Evolutionary conservation across 1,139 yeast genomes (phyloP).

Genomic region (Meyerozyma athensensis): DNA sequence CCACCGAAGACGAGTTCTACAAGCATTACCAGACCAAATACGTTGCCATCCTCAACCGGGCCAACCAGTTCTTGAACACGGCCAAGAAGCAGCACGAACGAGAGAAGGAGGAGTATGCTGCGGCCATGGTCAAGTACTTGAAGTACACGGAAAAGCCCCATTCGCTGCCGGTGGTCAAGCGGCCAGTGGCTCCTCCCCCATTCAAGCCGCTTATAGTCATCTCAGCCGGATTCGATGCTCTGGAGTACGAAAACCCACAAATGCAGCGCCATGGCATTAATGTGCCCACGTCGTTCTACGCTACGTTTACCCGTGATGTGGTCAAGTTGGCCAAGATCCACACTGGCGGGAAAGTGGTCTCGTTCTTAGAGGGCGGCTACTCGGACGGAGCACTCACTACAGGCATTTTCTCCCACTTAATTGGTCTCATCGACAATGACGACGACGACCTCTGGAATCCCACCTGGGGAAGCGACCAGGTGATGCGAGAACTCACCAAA

Average conservation of each 20-base stretch:
- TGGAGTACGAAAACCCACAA: conserved; percentile 73
- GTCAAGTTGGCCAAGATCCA: conserved; percentile 60
- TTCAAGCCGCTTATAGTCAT: conserved; percentile 69
- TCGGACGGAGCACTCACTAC: conserved; percentile 80
- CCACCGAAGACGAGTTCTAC: conserved; percentile 60
- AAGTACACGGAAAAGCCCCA: conserved; percentile 29
- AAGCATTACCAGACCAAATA: conserved; percentile 59
- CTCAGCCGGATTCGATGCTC: conserved; percentile 88
- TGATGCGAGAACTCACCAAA: conserved; percentile 60
- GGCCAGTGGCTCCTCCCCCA: conserved; percentile 40
- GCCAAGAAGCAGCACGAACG: conserved; percentile 44
- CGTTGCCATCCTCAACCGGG: conserved; percentile 58
- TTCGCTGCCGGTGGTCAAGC: conserved; percentile 14
- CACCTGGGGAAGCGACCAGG: conserved; percentile 59
- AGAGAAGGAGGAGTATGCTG: conserved; percentile 30
- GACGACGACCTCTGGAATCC: conserved; percentile 54
- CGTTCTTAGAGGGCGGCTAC: conserved; percentile 83
- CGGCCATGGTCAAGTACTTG: conserved; percentile 23
- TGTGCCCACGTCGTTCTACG: conserved; percentile 78
- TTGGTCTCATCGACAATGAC: conserved; percentile 48
- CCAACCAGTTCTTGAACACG: conserved; percentile 58
- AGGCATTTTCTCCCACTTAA: conserved; percentile 74
- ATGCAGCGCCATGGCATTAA: conserved; percentile 86
- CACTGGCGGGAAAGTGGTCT: conserved; percentile 58
- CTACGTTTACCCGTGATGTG: conserved; percentile 69